Base-by-base conservation (phyloP, 2,329 filamentous ascomycete species). In the Xylariaceae sp. region DNA sequence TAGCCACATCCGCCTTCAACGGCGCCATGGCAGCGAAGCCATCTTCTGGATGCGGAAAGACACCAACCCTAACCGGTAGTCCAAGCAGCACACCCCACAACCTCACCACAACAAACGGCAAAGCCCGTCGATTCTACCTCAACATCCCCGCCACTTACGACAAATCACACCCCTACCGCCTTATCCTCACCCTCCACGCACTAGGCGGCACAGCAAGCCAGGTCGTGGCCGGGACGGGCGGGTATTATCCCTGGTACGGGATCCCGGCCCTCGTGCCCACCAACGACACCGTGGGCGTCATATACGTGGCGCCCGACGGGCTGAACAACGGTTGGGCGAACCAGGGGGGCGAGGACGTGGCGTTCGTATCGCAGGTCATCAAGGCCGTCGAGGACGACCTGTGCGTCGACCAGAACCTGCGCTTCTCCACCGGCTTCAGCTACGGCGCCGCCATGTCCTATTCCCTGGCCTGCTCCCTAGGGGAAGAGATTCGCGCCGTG, bases 381-480 rank as follows among this genome's bases (percentile, higher is more conserved):
- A 48, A 56, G 30, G 42, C 51, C 17, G 47, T 64, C 17, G 59
- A 64, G 36, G 47, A 43, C 7, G 56, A 59, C 34, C 57, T 65
- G 31, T 66, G 63, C 40, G 47, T 65, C 28, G 55, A 66, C 43
- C 46, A 54, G 30, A 52, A 45, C 14, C 53, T 54, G 21, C 56
- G 60, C 40, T 65, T 61, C 50, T 53, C 59, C 5, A 59, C 59
- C 2, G 62, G 61, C 24, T 65, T 62, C 48, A 59, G 55, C 36
- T 64, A 61, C 50, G 62, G 62, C 29, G 62, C 50, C 27, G 58
- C 57, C 38, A 65, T 65, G 61, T 55, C 54, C 3, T 64, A 59
- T 44, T 47, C 57, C 8, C 42, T 65, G 21, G 63, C 62, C n/a
- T 65, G 61, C 47, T 53, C 55, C n/a, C 53, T 53, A 9, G 52